These are phyloP conservation scores for Mycena sp. DNA, from an alignment of 1,284 basidiomycete genomes.

Conservation along the genomic window DNA sequence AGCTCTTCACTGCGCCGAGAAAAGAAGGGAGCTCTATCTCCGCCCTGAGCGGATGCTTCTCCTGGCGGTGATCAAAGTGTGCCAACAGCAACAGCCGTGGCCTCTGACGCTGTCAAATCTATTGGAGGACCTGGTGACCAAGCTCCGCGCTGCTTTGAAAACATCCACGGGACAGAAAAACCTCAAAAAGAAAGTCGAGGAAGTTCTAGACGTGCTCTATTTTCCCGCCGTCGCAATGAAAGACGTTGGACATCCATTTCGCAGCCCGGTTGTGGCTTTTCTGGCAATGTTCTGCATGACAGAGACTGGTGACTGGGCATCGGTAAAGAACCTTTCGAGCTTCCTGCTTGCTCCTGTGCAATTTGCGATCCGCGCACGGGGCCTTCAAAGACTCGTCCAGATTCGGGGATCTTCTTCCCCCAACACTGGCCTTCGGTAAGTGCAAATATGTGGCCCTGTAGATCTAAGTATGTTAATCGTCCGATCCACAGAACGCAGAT, in stretches of 20 bases:
- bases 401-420: not conserved
- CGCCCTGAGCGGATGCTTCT: constrained; percentile 1
- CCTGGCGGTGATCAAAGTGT: constrained; percentile 1
- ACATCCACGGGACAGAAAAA: not conserved
- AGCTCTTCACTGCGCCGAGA: not conserved
- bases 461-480: not conserved
- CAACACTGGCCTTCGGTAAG: too few relatives aligned
- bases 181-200: not conserved
- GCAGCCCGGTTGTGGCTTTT: constrained; percentile 4
- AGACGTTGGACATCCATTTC: constrained; percentile 2
- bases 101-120: not conserved
- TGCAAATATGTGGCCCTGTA: not conserved
- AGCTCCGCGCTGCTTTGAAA: not conserved
- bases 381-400: not conserved
- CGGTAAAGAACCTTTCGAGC: constrained; percentile 1
- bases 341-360: constrained; percentile 1
- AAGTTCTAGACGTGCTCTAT: constrained; percentile 4
- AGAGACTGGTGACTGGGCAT: not conserved
- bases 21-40: not conserved
- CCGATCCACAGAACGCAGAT: not conserved
- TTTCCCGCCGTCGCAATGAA: not conserved
- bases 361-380: constrained; percentile 6
- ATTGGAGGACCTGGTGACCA: not conserved
- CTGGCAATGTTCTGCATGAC: not conserved
- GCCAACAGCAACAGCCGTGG: not conserved